A percentile compares a stretch with the other conserved stretches of the same genome.
Conservation (phyloP, 108 stramenopile genomes). For the Skeletonema menzelii region DNA sequence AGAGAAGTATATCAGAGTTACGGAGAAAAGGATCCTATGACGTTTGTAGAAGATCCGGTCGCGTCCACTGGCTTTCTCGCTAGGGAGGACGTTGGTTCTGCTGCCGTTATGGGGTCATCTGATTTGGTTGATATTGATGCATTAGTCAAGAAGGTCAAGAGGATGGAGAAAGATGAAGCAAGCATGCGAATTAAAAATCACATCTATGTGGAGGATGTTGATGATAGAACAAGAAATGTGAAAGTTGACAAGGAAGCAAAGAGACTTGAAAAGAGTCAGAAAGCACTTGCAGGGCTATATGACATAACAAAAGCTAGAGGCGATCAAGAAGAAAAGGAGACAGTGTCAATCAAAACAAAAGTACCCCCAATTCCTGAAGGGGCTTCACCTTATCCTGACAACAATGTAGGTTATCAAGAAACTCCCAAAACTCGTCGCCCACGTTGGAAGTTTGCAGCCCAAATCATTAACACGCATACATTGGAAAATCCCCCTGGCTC, state of each 20-base stretch:
- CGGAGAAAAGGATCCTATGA: conserved; percentile 61
- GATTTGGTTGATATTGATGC: conserved; percentile 77
- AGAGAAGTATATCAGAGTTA: conserved; percentile 44
- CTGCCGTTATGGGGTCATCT: conserved; percentile 31
- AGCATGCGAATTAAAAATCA: conserved; percentile 58
- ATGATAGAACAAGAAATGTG: conserved; percentile 51
- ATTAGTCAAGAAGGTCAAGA: conserved; percentile 46
- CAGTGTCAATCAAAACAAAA: conserved; percentile 14
- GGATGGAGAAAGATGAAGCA: conserved; percentile 62
- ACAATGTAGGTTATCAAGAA: conserved; percentile 30
- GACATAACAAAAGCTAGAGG: not conserved
- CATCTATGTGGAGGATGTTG: conserved; percentile 74
- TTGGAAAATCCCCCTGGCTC: conserved; percentile 38
- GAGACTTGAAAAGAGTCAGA: conserved; percentile 27
- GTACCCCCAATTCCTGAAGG: conserved; percentile 23
- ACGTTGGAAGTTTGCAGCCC: conserved; percentile 83
- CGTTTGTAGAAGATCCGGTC: conserved; percentile 76
- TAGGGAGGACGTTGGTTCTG: conserved; percentile 44
- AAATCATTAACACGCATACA: conserved; percentile 74
- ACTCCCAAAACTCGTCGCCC: conserved; percentile 36
- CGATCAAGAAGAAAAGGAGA: not conserved
- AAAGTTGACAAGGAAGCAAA: conserved; percentile 53
- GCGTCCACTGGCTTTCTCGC: conserved; percentile 55
- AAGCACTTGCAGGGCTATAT: conserved; percentile 15
- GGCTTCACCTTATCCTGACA: conserved; percentile 50